phyloP scores from a whole-genome alignment of 208 protist species.

The Leishmania arabica region DNA sequence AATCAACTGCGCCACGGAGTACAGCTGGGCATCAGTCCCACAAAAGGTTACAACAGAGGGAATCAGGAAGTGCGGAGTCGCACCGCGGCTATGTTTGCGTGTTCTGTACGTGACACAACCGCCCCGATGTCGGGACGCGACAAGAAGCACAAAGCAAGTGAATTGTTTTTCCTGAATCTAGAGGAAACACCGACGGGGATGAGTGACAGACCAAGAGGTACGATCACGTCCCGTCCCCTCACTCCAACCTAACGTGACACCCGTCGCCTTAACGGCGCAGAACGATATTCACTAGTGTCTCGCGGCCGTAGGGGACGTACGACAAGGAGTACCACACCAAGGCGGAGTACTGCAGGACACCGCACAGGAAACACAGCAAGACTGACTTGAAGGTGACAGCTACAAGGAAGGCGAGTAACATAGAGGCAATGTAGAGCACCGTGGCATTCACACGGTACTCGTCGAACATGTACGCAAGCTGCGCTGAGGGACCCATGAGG shows the following conservation, averaged over 20 bases:
- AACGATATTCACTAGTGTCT: constrained; percentile 54
- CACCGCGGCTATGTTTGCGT: neutral
- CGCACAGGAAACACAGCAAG: constrained; percentile 67
- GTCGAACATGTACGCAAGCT: constrained; percentile 92
- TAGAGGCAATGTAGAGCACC: constrained; percentile 66
- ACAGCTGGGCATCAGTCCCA: neutral
- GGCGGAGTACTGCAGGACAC: constrained; percentile 80
- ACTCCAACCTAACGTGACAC: neutral
- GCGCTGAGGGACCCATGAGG: constrained; percentile 83
- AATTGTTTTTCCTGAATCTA: neutral
- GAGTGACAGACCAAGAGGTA: neutral
- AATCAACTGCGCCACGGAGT: neutral
- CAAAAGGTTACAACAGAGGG: neutral
- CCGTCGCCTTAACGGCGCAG: constrained; percentile 19
- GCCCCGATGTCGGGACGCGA: neutral
- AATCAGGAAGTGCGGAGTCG: neutral
- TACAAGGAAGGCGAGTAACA: constrained; percentile 75
- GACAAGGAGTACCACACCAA: constrained; percentile 92
- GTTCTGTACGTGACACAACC: neutral
- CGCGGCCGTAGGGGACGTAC: constrained; percentile 88
- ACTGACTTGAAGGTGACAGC: constrained; percentile 64
- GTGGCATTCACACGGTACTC: constrained; percentile 73
- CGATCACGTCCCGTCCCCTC: neutral
- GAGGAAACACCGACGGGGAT: neutral
- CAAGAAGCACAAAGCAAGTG: neutral